Evolutionary conservation across 2,329 filamentous ascomycete genomes (phyloP).

Genomic region (Daldinia eschscholtzii): DNA sequence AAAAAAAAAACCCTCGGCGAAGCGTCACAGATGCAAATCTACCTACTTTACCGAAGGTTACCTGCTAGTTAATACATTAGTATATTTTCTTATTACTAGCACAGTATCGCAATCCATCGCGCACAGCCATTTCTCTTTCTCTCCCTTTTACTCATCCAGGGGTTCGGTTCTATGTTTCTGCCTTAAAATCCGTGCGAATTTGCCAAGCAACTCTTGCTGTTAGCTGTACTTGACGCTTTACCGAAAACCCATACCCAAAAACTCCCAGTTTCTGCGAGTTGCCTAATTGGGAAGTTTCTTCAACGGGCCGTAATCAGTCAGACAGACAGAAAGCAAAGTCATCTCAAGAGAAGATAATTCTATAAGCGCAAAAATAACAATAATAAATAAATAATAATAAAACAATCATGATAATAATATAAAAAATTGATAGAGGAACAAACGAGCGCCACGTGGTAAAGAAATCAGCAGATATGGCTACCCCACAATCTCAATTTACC

Average conservation of each 20-base stretch:
- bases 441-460: constrained; percentile 37
- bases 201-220: background rate
- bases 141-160: background rate
- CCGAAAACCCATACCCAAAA: background rate
- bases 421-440: constrained; percentile 19
- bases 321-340: background rate
- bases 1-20: constrained; percentile 17
- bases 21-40: constrained; percentile 26
- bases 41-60: constrained; percentile 3
- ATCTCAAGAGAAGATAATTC: background rate
- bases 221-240: constrained; percentile 12
- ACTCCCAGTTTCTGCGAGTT: constrained; percentile 31
- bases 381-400: background rate
- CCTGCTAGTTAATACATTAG: background rate
- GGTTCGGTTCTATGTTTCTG: background rate
- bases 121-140: background rate
- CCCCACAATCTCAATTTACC: constrained; percentile 27
- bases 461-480: constrained; percentile 28
- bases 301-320: constrained; percentile 1
- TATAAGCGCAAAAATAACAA: constrained; percentile 10
- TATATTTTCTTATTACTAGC: constrained; percentile 13
- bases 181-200: background rate
- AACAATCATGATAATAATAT: background rate
- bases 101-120: constrained; percentile 9
- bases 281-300: constrained; percentile 26